Conservation (phyloP, 352 stramenopile species). For the Blastocystis sp. region DNA sequence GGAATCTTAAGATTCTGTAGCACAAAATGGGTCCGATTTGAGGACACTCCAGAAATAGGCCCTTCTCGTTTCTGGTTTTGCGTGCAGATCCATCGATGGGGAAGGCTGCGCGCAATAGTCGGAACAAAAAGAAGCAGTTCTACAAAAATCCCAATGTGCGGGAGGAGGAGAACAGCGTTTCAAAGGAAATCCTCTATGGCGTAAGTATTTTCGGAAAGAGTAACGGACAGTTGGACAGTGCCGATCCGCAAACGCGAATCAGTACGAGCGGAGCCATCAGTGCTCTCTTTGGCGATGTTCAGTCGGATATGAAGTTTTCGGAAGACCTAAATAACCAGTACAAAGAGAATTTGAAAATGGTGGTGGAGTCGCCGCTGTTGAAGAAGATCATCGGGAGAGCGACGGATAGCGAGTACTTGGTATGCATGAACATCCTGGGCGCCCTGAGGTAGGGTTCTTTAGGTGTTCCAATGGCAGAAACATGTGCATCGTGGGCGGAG, state of each 20-base stretch:
- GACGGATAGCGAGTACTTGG: conserved; percentile 5
- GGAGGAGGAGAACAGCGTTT: background rate
- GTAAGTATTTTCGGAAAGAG: background rate
- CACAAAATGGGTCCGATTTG: background rate
- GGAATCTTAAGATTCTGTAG: background rate
- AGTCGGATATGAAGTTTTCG: conserved; percentile 38
- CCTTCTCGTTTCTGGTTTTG: background rate
- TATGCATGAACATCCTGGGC: conserved; percentile 47
- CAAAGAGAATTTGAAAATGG: conserved; percentile 20
- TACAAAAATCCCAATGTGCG: conserved; percentile 15
- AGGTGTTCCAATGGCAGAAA: background rate
- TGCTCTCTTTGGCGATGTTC: conserved; percentile 27
- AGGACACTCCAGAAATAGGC: background rate
- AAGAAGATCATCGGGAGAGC: conserved; percentile 47
- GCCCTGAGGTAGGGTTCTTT: background rate
- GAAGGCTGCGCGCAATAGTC: conserved; percentile 19
- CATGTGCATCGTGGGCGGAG: conserved; percentile 38
- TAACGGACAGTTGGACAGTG: conserved; percentile 4
- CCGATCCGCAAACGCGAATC: conserved; percentile 4
- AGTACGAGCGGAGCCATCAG: conserved; percentile 38
- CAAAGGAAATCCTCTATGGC: conserved; percentile 30
- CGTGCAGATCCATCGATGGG: background rate
- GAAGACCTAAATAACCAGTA: conserved; percentile 6
- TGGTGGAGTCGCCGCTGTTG: conserved; percentile 3
- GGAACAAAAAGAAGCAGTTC: conserved; percentile 8